phyloP scores from a whole-genome alignment of 2,329 filamentous ascomycete genomes.

The Saccharata proteae region DNA sequence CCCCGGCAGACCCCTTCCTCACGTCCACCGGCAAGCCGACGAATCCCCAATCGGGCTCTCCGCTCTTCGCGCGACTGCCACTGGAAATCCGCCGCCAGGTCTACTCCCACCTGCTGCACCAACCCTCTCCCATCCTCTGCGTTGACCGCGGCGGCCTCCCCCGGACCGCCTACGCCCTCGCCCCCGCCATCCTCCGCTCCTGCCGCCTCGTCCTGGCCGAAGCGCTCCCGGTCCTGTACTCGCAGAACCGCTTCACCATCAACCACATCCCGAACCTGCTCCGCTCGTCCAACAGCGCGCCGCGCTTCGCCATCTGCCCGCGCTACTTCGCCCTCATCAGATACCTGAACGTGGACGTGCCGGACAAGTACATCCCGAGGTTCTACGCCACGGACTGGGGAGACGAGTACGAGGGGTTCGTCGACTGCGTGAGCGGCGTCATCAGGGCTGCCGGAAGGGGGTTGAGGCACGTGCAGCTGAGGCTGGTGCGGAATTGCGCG shows the following conservation, averaged over 20 bases:
- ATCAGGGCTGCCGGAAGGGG: neutral
- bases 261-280: conserved; percentile 8
- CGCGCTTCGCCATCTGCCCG: conserved; percentile 5
- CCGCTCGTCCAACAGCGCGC: conserved; percentile 3
- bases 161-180: conserved; percentile 1
- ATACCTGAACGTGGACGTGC: conserved; percentile 7
- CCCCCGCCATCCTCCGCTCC: conserved; percentile 1
- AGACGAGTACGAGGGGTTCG: conserved; percentile 5
- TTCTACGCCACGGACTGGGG: conserved; percentile 5
- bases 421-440: neutral
- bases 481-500: conserved; percentile 8
- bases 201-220: conserved; percentile 2
- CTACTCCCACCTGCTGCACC: conserved; percentile 4
- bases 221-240: conserved; percentile 3
- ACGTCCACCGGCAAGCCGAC: neutral
- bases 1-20: conserved; percentile 1
- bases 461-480: conserved; percentile 6
- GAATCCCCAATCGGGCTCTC: conserved; percentile 3
- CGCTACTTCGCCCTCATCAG: conserved; percentile 6
- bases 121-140: conserved; percentile 4
- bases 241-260: conserved; percentile 7
- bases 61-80: conserved; percentile 7
- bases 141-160: conserved; percentile 6
- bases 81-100: conserved; percentile 7
- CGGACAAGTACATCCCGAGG: conserved; percentile 7